phyloP scores from a whole-genome alignment of 164 flowering plant genomes.

The Umbilicus rupestris region DNA sequence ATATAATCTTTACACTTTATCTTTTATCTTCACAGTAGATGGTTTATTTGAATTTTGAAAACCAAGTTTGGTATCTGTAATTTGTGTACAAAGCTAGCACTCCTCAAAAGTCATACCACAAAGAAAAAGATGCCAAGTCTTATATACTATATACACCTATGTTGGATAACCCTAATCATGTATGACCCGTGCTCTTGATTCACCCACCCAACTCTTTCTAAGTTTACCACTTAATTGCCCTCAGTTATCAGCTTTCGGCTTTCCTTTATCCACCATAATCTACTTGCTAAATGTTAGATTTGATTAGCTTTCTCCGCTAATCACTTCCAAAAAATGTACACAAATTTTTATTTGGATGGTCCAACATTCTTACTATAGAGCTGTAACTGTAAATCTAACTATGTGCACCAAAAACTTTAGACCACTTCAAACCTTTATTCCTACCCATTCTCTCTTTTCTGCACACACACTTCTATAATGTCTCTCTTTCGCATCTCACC shows the following conservation, averaged over 20 bases:
- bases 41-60: not conserved
- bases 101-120: constrained; percentile 3
- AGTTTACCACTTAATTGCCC: not conserved
- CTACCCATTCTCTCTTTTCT: constrained; percentile 6
- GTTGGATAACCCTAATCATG: not conserved
- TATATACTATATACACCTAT: not conserved
- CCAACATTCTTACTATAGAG: not conserved
- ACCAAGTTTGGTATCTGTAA: not conserved
- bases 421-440: constrained; percentile 6
- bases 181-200: not conserved
- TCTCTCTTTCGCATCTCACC: constrained; percentile 7
- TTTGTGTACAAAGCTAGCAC: not conserved
- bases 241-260: not conserved
- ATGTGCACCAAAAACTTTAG: not conserved
- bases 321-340: not conserved
- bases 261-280: not conserved
- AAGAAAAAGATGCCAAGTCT: not conserved
- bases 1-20: too few relatives aligned
- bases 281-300: not conserved
- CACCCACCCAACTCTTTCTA: constrained; percentile 3
- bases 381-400: not conserved
- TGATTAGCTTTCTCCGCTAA: not conserved
- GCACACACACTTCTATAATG: not conserved
- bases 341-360: too few relatives aligned
- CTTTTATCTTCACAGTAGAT: not conserved